These are phyloP conservation scores for Chamaecyparis obtusa DNA, from an alignment of 75 land plant genomes.

Conservation along the genomic window DNA sequence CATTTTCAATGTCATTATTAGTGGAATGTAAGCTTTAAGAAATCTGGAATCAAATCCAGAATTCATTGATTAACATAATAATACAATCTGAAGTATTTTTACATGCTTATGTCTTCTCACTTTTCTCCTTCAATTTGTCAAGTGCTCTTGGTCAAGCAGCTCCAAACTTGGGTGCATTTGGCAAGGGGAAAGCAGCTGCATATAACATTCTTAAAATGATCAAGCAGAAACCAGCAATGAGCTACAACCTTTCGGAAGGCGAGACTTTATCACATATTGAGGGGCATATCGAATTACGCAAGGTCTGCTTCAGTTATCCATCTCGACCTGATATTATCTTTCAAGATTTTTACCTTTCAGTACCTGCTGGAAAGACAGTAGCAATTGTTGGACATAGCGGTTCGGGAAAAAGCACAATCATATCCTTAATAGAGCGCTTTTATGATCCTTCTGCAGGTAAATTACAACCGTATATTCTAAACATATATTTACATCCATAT, in stretches of 20 bases:
- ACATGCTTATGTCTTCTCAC: constrained; percentile 1
- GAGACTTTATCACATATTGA: constrained; percentile 29
- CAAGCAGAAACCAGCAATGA: constrained; percentile 24
- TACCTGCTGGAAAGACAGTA: constrained; percentile 57
- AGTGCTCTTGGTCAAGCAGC: constrained; percentile 78
- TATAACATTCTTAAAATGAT: constrained; percentile 52
- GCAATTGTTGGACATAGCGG: constrained; percentile 82
- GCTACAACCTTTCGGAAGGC: constrained; percentile 31
- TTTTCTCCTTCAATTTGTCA: constrained; percentile 11
- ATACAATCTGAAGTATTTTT: not conserved
- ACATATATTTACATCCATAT: not conserved
- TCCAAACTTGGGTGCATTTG: constrained; percentile 58
- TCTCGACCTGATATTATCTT: constrained; percentile 47
- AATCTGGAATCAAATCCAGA: not conserved
- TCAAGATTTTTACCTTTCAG: constrained; percentile 48
- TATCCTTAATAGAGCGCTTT: constrained; percentile 72
- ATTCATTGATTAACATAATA: not conserved
- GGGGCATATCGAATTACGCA: constrained; percentile 58
- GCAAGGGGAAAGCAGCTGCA: constrained; percentile 64
- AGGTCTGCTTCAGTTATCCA: constrained; percentile 64
- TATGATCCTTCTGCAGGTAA: constrained; percentile 66
- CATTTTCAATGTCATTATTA: constrained; percentile 59
- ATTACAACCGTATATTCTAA: not conserved
- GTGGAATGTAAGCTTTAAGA: constrained; percentile 65
- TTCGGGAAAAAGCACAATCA: constrained; percentile 77